A percentile compares a stretch with the other conserved stretches of the same genome.
These are phyloP conservation scores for Colletotrichum brevisporum DNA, from an alignment of 2,329 filamentous ascomycete genomes.

Conservation along the genomic window DNA sequence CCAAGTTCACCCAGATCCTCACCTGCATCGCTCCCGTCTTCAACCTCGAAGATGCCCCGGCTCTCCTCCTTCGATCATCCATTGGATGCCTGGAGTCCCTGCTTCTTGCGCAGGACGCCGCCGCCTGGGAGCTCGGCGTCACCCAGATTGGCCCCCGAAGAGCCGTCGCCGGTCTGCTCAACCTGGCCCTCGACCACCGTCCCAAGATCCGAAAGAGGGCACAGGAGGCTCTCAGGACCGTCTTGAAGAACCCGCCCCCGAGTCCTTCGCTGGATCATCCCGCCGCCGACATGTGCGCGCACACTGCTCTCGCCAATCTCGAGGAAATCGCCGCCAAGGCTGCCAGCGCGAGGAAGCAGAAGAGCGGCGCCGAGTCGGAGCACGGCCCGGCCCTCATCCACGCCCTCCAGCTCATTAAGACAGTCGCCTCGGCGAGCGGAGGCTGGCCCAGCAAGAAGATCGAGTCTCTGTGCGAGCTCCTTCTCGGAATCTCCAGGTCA, in stretches of 20 bases:
- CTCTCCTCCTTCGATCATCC: constrained; percentile 86
- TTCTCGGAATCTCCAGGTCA: constrained; percentile 89
- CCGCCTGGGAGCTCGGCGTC: constrained; percentile 89
- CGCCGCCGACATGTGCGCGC: constrained; percentile 95
- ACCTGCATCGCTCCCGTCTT: constrained; percentile 87
- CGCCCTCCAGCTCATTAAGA: constrained; percentile 91
- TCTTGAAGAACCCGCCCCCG: constrained; percentile 88
- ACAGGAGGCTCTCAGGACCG: constrained; percentile 87
- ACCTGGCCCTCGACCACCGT: constrained; percentile 85
- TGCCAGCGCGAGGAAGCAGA: constrained; percentile 73
- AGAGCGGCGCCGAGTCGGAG: constrained; percentile 69
- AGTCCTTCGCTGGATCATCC: constrained; percentile 95
- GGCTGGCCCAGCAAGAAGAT: constrained; percentile 98
- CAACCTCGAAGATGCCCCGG: constrained; percentile 84
- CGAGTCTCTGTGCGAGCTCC: constrained; percentile 88
- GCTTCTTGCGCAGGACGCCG: constrained; percentile 87
- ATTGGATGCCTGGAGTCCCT: constrained; percentile 96
- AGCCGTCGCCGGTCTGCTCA: constrained; percentile 88
- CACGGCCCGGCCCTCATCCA: constrained; percentile 92
- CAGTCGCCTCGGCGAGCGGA: constrained; percentile 86
- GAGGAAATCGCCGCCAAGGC: constrained; percentile 79
- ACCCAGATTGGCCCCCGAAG: constrained; percentile 88
- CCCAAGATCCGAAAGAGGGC: constrained; percentile 96
- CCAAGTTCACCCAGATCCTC: constrained; percentile 96
- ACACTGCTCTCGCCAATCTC: constrained; percentile 86